Percentiles rank a stretch among this genome's conserved stretches.
phyloP scores from a whole-genome alignment of 2,329 filamentous ascomycete species.

The Diaporthe aspalathi region DNA sequence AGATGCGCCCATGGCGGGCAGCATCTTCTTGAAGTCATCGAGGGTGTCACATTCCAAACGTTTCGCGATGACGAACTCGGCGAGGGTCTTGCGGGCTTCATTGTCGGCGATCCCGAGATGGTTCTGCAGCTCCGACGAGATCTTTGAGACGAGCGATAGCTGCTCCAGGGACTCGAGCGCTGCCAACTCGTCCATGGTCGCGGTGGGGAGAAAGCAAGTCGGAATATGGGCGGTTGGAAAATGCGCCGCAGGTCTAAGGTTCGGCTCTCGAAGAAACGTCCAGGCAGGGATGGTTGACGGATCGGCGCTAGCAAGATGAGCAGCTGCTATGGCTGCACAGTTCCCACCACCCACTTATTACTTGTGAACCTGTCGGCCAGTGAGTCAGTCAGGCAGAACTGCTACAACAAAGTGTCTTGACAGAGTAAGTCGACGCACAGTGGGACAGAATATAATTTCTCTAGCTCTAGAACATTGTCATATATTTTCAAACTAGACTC shows the following conservation, averaged over 20 bases:
- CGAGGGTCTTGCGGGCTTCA: constrained; percentile 77
- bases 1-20: constrained; percentile 81
- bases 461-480: too few relatives aligned
- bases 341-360: too few relatives aligned
- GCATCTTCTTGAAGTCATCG: constrained; percentile 78
- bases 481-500: too few relatives aligned
- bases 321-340: neutral
- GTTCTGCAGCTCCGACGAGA: constrained; percentile 94
- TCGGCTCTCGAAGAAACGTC: neutral
- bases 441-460: too few relatives aligned
- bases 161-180: constrained; percentile 91
- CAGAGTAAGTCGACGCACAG: neutral
- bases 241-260: neutral
- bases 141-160: constrained; percentile 92
- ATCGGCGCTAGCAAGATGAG: constrained; percentile 5
- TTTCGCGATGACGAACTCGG: constrained; percentile 95
- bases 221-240: neutral
- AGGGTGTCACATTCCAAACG: constrained; percentile 79
- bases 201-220: neutral
- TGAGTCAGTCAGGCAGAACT: too few relatives aligned
- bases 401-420: too few relatives aligned
- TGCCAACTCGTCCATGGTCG: constrained; percentile 85
- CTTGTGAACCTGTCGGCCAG: too few relatives aligned
- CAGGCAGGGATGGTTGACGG: constrained; percentile 8
- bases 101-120: constrained; percentile 86